A percentile compares a stretch with the other conserved stretches of the same genome.
Conservation (phyloP, 495 filamentous ascomycete genomes). For the Daldinia concentrica region DNA sequence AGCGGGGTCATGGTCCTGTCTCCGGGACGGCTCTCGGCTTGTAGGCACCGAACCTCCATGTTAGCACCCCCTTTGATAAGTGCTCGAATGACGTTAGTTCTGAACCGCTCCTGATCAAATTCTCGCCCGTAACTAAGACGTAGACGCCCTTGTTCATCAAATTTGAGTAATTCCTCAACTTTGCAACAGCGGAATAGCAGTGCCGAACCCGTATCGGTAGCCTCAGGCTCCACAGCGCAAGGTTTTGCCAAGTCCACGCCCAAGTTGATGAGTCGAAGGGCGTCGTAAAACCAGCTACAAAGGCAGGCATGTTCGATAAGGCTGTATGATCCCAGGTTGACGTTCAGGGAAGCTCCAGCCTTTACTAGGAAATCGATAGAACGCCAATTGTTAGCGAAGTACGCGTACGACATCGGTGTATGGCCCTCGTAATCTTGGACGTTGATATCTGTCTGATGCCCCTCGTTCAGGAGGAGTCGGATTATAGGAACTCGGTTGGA, state of each 20-base stretch:
- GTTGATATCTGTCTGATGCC: slow-evolving; percentile 44
- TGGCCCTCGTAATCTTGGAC: slow-evolving; percentile 40
- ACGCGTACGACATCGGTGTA: slow-evolving; percentile 53
- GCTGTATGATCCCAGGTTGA: slow-evolving; percentile 43
- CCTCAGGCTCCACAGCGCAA: not conserved
- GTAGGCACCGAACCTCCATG: slow-evolving; percentile 17
- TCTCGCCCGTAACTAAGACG: slow-evolving; percentile 8
- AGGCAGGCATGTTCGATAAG: slow-evolving; percentile 52
- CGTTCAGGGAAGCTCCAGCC: slow-evolving; percentile 49
- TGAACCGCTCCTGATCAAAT: not conserved
- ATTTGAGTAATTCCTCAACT: slow-evolving; percentile 17
- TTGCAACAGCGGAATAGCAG: slow-evolving; percentile 48
- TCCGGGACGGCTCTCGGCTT: fast-evolving
- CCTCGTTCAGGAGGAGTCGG: slow-evolving; percentile 36
- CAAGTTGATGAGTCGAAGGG: slow-evolving; percentile 46
- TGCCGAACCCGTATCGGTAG: slow-evolving; percentile 12
- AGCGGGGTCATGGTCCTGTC: slow-evolving; percentile 24
- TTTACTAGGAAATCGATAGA: slow-evolving; percentile 46
- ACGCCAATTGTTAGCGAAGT: slow-evolving; percentile 45
- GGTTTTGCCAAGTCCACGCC: slow-evolving; percentile 45
- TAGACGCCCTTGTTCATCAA: not conserved
- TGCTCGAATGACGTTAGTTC: slow-evolving; percentile 25
- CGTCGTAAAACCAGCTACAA: slow-evolving; percentile 45
- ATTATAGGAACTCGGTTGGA: not conserved
- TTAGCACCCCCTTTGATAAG: slow-evolving; percentile 25